A percentile compares a stretch with the other conserved stretches of the same genome.
These are phyloP conservation scores for Oryza brachyantha DNA, from an alignment of 176 grass and related monocot genomes.

Conservation along the genomic window DNA sequence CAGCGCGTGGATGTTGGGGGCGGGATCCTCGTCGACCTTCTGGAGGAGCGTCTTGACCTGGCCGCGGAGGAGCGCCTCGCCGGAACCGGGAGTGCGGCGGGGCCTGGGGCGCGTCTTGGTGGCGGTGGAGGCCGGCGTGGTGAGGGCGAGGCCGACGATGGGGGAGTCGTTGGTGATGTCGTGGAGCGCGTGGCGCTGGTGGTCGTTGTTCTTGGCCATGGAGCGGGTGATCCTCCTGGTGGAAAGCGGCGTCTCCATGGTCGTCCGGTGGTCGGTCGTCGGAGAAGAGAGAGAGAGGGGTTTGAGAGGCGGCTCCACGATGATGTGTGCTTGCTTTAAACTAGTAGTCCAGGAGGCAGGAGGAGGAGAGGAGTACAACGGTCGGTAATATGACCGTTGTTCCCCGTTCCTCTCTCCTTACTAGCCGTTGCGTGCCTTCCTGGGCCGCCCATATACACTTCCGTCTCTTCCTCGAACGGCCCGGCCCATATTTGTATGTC, in stretches of 20 bases:
- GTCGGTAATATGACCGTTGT: too few relatives aligned
- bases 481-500: too few relatives aligned
- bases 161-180: slow-evolving; percentile 97
- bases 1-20: slow-evolving; percentile 30
- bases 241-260: slow-evolving; percentile 69
- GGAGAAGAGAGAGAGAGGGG: neutral
- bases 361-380: neutral
- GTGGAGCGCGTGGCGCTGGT: slow-evolving; percentile 49
- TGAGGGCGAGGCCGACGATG: slow-evolving; percentile 69
- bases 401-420: too few relatives aligned
- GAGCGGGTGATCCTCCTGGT: slow-evolving; percentile 49
- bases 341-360: too few relatives aligned
- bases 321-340: too few relatives aligned
- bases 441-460: too few relatives aligned
- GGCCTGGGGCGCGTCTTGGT: slow-evolving; percentile 38
- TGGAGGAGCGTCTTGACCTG: slow-evolving; percentile 87
- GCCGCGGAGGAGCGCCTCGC: slow-evolving; percentile 75
- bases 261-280: neutral
- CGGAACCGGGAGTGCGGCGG: slow-evolving; percentile 52
- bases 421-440: too few relatives aligned
- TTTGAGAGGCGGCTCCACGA: too few relatives aligned
- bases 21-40: slow-evolving; percentile 66
- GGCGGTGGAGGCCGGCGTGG: slow-evolving; percentile 35
- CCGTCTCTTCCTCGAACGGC: too few relatives aligned
- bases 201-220: slow-evolving; percentile 28